These are phyloP conservation scores for Centrapalus pauciflorus DNA, from an alignment of 129 eudicot species.

Conservation along the genomic window DNA sequence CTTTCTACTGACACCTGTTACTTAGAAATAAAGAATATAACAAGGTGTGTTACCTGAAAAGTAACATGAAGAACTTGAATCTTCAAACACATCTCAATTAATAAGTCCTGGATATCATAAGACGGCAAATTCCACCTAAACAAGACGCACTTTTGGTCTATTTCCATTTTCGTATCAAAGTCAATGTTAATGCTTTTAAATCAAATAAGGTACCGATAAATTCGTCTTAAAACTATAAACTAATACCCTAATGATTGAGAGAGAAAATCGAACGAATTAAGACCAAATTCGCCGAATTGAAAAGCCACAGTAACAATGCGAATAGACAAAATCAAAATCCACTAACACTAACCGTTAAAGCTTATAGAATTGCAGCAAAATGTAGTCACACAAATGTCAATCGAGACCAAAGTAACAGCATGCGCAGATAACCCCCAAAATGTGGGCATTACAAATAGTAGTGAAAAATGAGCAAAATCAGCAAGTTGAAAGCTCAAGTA, in stretches of 20 bases:
- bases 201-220: too few relatives aligned
- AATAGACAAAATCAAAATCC: neutral
- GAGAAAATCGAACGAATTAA: neutral
- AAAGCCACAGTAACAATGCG: slow-evolving; percentile 1
- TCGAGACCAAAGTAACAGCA: neutral
- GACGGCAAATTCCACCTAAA: too few relatives aligned
- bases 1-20: neutral
- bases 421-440: neutral
- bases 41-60: slow-evolving; percentile 16
- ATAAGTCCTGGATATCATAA: neutral
- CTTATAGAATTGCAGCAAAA: neutral
- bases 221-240: too few relatives aligned
- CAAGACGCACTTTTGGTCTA: too few relatives aligned
- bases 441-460: neutral
- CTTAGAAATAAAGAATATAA: neutral
- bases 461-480: slow-evolving; percentile 2
- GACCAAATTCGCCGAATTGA: neutral
- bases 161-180: too few relatives aligned
- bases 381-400: neutral
- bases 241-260: too few relatives aligned
- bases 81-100: neutral
- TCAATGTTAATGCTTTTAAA: too few relatives aligned
- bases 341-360: slow-evolving; percentile 2
- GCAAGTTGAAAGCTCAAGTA: slow-evolving; percentile 8
- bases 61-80: neutral